Base-by-base conservation (phyloP, 192 early-diverging fungal species). In the Coemansia sp. region DNA sequence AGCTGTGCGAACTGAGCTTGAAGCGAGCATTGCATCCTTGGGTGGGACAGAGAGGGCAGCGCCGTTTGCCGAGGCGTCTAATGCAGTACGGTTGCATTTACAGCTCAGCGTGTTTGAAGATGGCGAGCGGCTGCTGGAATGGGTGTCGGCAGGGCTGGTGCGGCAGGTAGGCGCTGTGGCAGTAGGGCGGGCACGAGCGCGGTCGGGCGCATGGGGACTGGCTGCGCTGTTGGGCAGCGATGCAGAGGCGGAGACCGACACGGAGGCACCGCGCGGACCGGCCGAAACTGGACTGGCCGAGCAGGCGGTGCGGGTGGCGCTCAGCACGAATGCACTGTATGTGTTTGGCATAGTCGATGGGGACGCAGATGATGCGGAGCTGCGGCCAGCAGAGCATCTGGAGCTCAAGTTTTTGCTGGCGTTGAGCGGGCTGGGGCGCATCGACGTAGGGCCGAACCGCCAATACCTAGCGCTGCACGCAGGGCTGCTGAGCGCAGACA, bases 391-490 rank as follows among this genome's bases (percentile, higher is more conserved):
- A 21, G 62, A 58, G 19, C 48, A 78, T 36, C 56, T 84, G 40
- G 60, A 52, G 9, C 60, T 74, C n/a, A n/a, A 68, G 23, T 75
- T 73, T 44, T 40, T 69, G 3, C 46, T 84, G 14, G 64, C 66
- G 15, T 60, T 84, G 34, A 58, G 54, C 0, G 56, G 59, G 10
- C 50, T 84, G 3, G 71, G 71, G 17, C 82, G 82, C 19, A 72
- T 84, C 15, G 82, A 84, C 42, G 66, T 84, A 42, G 78, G 78
- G 0, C 78, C 78, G 11, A 81, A 81, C 46, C 62, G 82, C 2
- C 82, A 84, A 56, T 77, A 76, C 57, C 36, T 84, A 14, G 69
- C 78, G 14, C 51, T 84, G 22, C 82, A 84, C 37, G 66, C 67
- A 12, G 55, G 62, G 22, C 48, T 78, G 31, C 57, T 74, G 15